Evolutionary conservation across 495 filamentous ascomycete species (phyloP).

Genomic region (Eremomyces bilateralis): DNA sequence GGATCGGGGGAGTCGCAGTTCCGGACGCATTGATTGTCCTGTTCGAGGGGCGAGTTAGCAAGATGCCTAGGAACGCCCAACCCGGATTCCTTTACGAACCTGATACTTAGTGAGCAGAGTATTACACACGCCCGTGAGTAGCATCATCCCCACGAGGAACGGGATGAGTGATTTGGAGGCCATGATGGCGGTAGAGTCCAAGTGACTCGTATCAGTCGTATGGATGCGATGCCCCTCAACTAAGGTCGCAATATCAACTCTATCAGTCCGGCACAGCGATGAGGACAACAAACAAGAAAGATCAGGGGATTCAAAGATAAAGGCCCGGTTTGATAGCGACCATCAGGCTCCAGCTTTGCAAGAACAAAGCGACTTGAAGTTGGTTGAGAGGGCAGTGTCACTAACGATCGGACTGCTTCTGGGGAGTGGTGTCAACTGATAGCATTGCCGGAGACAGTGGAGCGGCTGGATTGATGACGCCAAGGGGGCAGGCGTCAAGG

Average conservation of each 20-base stretch:
- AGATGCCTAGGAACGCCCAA: background rate
- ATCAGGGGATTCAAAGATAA: background rate
- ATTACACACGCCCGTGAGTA: constrained; percentile 82
- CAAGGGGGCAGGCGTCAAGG: no score
- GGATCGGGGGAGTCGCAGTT: constrained; percentile 63
- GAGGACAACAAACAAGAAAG: background rate
- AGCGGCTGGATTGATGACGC: no score
- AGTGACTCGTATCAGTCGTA: no score
- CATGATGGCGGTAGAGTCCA: constrained; percentile 26
- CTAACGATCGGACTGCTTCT: no score
- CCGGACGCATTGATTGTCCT: constrained; percentile 87
- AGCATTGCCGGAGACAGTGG: no score
- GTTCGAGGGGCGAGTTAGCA: background rate
- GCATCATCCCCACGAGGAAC: constrained; percentile 80
- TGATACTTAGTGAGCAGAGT: constrained; percentile 95
- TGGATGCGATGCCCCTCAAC: background rate
- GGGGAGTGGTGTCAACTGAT: no score
- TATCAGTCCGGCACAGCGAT: background rate
- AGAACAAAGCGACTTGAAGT: no score
- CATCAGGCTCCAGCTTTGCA: background rate
- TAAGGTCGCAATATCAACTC: background rate
- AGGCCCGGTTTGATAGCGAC: background rate
- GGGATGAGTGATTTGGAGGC: constrained; percentile 43
- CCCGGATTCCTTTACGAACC: constrained; percentile 23
- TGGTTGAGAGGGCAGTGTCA: no score